Base-by-base conservation (phyloP, 2,329 filamentous ascomycete genomes). In the Monilinia fructicola region DNA sequence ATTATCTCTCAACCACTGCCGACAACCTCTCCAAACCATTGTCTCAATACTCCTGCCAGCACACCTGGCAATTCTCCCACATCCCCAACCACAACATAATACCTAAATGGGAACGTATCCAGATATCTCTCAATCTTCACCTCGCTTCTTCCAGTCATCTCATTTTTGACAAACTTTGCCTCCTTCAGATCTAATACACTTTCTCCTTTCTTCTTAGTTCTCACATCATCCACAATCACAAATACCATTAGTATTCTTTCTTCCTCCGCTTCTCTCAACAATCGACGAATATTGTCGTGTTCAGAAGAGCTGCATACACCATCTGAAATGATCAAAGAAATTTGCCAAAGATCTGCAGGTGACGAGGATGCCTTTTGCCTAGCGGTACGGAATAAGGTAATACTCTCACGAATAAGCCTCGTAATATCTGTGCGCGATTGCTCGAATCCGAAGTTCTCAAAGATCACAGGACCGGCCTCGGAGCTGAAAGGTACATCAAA, bases 191-290 rank as follows among this genome's bases (percentile, higher is more conserved):
- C 93, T 74, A 98, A 79, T 69, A 99, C 96, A 73, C 88, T 90
- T 68, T 87, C 84, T 56, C 83, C 84, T 61, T 81, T 79, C 71
- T 82, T 81, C 70, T 82, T 80, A 31, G 78, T 78, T 67, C 79
- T 78, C 28, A 82, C 75, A 54, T 86, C 83, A 80, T 99, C 95
- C 75, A 99, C 92, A 74, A 99, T 90, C 73, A 99, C 92, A 77
- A 99, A 99, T 7, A 99, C 94, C 70, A 98, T 88, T 92, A 99
- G 97, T 76, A 99, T 96, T 21, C 93, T 85, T 79, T 97, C 92
- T 78, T 97, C 93, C 74, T 93, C 88, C 0, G 95, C 94, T 78
- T 94, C 90, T 12, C 95, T 85, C 14, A 99, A 87, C 28, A 98
- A 83, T 6, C 92, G 83, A 21, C 91, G 85, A 72, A 99, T 93